Evolutionary conservation across 2,329 filamentous ascomycete species (phyloP), one percentile per base, ranked within the genome.

Genomic region (Clarireedia sp.): DNA sequence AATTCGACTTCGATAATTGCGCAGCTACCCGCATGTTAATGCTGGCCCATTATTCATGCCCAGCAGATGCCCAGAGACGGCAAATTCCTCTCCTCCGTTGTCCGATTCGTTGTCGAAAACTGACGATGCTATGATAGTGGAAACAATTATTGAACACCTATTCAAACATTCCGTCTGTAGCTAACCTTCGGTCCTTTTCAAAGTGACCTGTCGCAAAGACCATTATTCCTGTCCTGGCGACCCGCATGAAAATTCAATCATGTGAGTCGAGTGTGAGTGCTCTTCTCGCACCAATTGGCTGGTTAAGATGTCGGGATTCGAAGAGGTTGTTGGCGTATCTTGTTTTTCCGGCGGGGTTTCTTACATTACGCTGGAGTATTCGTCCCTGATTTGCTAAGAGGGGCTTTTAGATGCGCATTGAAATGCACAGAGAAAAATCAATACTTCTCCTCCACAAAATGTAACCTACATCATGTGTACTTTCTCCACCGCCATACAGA

Each of bases 241-340:
- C 62, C 57, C 64, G 66, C 66, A 68, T 65, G 51, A 60, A 47
- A 54, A 47, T 62, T 61, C 54, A 62, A 50, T 68, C 66, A 68
- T 66, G 64, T 67, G 66, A 68, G 62, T 37, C 46, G 33, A 38
- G 63, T 66, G 61, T 67, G 63, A 60, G 60, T 61, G 61, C 48
- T 48, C 51, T 59, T 56, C 38, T 48, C n/a, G 8, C 41, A 45
- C 26, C 45, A 52, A 65, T 66, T 66, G 63, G 63, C 37, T 47
- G 19, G 48, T 50, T 50, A 10, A 40, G 38, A 7, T 36, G 24
- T 37, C 14, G 7, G 51, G 52, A 51, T 21, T 10, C 51, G 33
- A 48, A 33, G 17, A 51, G 14, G 9, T 21, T 14, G 46, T 54
- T 48, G 51, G 38, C 48, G 44, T n/a, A 48, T 45, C 38, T 55